Percentiles rank a stretch among this genome's conserved stretches.
These are phyloP conservation scores for Odonthalia washingtoniensis DNA, from an alignment of 31 red algal species.

Conservation along the genomic window DNA sequence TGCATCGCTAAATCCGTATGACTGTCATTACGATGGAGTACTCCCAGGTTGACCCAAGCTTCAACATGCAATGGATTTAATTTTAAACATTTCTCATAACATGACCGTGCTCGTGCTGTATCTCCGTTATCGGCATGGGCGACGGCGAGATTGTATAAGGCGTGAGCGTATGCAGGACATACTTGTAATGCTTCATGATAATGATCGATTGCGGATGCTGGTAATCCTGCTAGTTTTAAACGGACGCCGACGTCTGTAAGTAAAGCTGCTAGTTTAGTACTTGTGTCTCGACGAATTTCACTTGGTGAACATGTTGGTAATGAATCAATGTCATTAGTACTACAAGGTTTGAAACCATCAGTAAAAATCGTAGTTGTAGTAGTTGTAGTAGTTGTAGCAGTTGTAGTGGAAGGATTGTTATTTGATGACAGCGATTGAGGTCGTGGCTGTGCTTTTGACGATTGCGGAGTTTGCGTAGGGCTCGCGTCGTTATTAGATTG, in stretches of 20 bases:
- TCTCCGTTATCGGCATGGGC: slow-evolving; percentile 68
- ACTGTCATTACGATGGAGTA: slow-evolving; percentile 73
- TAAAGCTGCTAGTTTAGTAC: slow-evolving; percentile 60
- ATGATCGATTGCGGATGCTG: slow-evolving; percentile 64
- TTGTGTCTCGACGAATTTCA: too few species aligned
- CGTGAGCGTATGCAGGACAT: slow-evolving; percentile 76
- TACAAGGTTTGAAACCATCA: not conserved
- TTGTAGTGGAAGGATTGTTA: too few species aligned
- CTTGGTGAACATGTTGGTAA: too few species aligned
- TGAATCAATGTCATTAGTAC: not conserved
- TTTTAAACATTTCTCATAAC: slow-evolving; percentile 65
- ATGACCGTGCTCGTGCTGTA: slow-evolving; percentile 41
- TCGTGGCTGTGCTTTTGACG: too few species aligned
- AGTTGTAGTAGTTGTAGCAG: too few species aligned
- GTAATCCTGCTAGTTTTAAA: slow-evolving; percentile 74
- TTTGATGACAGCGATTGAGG: too few species aligned
- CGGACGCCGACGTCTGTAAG: slow-evolving; percentile 88
- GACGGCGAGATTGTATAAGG: slow-evolving; percentile 83
- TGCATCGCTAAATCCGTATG: slow-evolving; percentile 68
- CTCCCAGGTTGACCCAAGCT: slow-evolving; percentile 82
- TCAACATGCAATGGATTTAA: slow-evolving; percentile 62
- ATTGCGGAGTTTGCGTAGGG: too few species aligned
- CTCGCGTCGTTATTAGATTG: not conserved
- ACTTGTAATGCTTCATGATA: slow-evolving; percentile 79
- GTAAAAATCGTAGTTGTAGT: not conserved